Conservation (phyloP, 441 rosid genomes). For the Aleurites moluccanus region DNA sequence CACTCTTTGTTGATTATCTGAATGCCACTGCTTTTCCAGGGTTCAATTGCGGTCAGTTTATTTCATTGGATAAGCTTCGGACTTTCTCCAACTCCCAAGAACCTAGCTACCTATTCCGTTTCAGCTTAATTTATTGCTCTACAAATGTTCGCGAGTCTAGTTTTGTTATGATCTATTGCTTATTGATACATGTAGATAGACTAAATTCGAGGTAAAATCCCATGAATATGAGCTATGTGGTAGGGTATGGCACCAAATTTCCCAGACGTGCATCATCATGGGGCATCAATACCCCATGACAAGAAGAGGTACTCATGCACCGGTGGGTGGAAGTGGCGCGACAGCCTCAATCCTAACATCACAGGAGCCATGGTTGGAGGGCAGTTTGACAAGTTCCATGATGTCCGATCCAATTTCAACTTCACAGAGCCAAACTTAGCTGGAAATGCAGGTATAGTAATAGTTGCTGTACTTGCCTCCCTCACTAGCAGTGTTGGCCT, state of each 20-base stretch:
- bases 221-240: slow-evolving; percentile 76
- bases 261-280: slow-evolving; percentile 83
- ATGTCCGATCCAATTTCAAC: slow-evolving; percentile 49
- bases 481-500: slow-evolving; percentile 53
- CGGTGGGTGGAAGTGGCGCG: slow-evolving; percentile 71
- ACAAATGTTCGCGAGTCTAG: background rate
- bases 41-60: slow-evolving; percentile 54
- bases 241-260: slow-evolving; percentile 67
- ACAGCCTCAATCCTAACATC: slow-evolving; percentile 48
- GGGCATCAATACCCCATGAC: slow-evolving; percentile 71
- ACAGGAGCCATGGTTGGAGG: slow-evolving; percentile 93
- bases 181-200: slow-evolving; percentile 41
- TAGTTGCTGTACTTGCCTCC: slow-evolving; percentile 72
- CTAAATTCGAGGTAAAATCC: slow-evolving; percentile 86
- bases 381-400: slow-evolving; percentile 59
- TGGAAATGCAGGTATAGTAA: slow-evolving; percentile 74
- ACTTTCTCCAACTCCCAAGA: slow-evolving; percentile 74
- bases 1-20: slow-evolving; percentile 71
- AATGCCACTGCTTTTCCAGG: slow-evolving; percentile 71
- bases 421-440: slow-evolving; percentile 79
- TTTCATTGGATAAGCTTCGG: slow-evolving; percentile 37
- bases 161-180: background rate
- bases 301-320: slow-evolving; percentile 58
- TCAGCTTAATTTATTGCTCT: background rate
- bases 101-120: background rate